phyloP scores from a whole-genome alignment of 129 eudicot species.

The Lactuca saligna region DNA sequence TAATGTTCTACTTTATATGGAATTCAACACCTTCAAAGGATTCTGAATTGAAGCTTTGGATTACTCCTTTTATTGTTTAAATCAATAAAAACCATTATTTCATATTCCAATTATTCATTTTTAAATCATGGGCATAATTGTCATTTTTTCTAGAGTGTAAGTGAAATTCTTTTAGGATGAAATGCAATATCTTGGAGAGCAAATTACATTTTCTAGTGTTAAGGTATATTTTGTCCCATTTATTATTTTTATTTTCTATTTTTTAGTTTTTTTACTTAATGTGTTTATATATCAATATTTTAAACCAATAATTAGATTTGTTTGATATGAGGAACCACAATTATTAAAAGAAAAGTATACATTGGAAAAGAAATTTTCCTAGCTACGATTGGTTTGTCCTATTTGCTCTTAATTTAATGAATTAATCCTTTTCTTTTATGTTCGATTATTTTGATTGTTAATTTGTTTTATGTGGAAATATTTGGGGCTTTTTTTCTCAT shows the following conservation, averaged over 20 bases:
- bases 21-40: too few relatives aligned
- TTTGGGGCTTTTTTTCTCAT: too few relatives aligned
- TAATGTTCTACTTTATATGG: too few relatives aligned
- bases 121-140: too few relatives aligned
- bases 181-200: conserved; percentile 56
- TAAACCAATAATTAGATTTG: conserved; percentile 18
- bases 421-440: conserved; percentile 20
- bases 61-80: too few relatives aligned
- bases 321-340: conserved; percentile 70
- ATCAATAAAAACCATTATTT: too few relatives aligned
- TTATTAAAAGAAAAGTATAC: conserved; percentile 79
- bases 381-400: conserved; percentile 76
- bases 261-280: conserved; percentile 3
- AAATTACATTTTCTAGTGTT: conserved; percentile 65
- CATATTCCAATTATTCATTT: too few relatives aligned
- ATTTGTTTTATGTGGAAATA: too few relatives aligned
- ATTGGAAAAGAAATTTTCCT: conserved; percentile 81
- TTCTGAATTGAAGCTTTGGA: too few relatives aligned
- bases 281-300: conserved; percentile 2
- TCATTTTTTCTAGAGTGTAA: too few relatives aligned
- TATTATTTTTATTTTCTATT: neutral
- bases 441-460: neutral
- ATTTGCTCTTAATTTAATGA: neutral
- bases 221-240: conserved; percentile 45
- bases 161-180: conserved; percentile 34